A percentile compares a stretch with the other conserved stretches of the same genome.
Evolutionary conservation across 2,329 filamentous ascomycete genomes (phyloP).

Genomic region (Fusarium buharicum): DNA sequence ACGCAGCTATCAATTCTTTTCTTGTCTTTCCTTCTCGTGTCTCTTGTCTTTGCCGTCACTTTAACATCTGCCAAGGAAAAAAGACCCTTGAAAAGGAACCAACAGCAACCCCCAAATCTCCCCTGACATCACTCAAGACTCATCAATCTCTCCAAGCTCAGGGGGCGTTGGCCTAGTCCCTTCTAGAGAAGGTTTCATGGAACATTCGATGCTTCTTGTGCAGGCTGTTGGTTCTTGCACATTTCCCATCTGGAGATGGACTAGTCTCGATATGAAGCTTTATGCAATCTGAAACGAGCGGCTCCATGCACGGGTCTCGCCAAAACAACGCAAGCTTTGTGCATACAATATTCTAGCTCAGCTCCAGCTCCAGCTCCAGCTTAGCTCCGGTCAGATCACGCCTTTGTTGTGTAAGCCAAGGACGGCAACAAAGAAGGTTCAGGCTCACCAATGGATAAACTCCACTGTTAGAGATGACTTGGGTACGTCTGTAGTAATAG

Average conservation of each 20-base stretch:
- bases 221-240: conserved; percentile 15
- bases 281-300: conserved; percentile 27
- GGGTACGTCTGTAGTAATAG: no score
- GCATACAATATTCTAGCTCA: conserved; percentile 1
- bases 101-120: conserved; percentile 14
- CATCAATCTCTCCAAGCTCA: conserved; percentile 37
- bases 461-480: neutral
- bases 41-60: neutral
- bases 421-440: conserved; percentile 5
- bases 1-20: conserved; percentile 8
- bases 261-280: conserved; percentile 5
- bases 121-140: conserved; percentile 39
- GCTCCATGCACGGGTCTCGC: conserved; percentile 30
- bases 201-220: conserved; percentile 38
- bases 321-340: conserved; percentile 14
- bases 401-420: conserved; percentile 1
- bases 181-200: conserved; percentile 43
- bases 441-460: neutral
- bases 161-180: conserved; percentile 28
- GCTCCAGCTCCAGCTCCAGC: neutral
- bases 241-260: conserved; percentile 13
- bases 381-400: neutral
- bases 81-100: conserved; percentile 16
- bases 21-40: neutral
- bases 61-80: neutral